Percentiles rank a stretch among this genome's conserved stretches.
Conservation (phyloP, 202 grass and related monocot species). For the Panicum hallii region DNA sequence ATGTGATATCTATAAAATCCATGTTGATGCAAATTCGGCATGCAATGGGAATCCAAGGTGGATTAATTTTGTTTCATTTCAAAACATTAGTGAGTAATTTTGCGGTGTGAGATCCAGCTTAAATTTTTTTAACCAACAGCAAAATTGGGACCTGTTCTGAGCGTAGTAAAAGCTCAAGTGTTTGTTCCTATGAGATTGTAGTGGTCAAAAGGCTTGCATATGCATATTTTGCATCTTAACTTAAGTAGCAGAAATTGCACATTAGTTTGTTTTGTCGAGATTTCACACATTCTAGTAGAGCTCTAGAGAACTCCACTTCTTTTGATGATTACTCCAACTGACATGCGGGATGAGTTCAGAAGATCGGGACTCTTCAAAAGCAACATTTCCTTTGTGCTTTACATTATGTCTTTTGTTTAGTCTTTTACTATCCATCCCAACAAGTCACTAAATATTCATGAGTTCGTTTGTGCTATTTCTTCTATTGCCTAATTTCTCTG, state of each 20-base stretch:
- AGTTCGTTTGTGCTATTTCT: not conserved
- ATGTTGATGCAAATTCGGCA: not conserved
- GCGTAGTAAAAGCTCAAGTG: not conserved
- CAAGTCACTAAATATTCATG: not conserved
- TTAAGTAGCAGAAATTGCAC: not conserved
- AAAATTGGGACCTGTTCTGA: not conserved
- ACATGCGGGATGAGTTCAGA: constrained; percentile 1
- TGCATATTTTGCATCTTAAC: not conserved
- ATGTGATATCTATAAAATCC: not conserved
- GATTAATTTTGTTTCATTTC: not conserved
- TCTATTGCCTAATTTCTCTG: constrained; percentile 32
- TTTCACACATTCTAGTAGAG: constrained; percentile 19
- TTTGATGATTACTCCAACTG: not conserved
- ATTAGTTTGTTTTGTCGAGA: not conserved
- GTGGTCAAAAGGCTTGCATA: not conserved
- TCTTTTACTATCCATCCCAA: constrained; percentile 5
- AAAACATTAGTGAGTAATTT: not conserved
- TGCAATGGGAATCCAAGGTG: not conserved
- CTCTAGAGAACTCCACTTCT: not conserved
- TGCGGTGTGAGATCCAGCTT: not conserved
- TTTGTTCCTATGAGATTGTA: not conserved
- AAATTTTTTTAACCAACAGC: not conserved
- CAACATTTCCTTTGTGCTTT: not conserved
- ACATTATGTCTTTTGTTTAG: not conserved
- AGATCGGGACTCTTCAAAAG: not conserved